These are phyloP conservation scores for Pseudocercospora pini-densiflorae DNA, from an alignment of 2,329 filamentous ascomycete genomes.

Conservation along the genomic window DNA sequence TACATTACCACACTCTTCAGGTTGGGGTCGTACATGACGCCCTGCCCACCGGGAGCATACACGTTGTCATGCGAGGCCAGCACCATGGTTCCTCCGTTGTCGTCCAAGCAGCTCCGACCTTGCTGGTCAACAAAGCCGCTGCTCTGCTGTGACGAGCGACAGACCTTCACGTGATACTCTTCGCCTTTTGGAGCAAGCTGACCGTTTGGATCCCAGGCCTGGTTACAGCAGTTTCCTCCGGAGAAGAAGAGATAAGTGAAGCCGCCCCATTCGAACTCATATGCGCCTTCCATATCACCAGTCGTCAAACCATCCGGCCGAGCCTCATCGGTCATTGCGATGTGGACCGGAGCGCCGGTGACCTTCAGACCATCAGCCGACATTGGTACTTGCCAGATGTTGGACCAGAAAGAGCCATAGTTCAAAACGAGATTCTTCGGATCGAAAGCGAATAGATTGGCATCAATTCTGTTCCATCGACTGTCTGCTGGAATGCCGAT, in stretches of 20 bases:
- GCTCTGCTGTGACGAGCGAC: slow-evolving; percentile 56
- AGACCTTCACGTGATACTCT: slow-evolving; percentile 69
- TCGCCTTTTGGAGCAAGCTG: slow-evolving; percentile 49
- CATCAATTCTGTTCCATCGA: slow-evolving; percentile 57
- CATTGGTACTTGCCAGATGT: slow-evolving; percentile 65
- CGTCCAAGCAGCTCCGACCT: slow-evolving; percentile 57
- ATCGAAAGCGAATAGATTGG: slow-evolving; percentile 36
- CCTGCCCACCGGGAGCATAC: slow-evolving; percentile 70
- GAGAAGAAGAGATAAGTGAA: slow-evolving; percentile 63
- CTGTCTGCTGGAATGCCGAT: slow-evolving; percentile 54
- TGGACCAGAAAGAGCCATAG: slow-evolving; percentile 72
- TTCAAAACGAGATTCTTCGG: slow-evolving; percentile 14
- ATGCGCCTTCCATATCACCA: slow-evolving; percentile 57
- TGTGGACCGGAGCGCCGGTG: slow-evolving; percentile 41
- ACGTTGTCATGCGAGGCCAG: slow-evolving; percentile 63
- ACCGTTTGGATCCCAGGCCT: slow-evolving; percentile 27
- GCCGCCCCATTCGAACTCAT: slow-evolving; percentile 58
- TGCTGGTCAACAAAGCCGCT: slow-evolving; percentile 61
- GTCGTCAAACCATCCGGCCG: slow-evolving; percentile 47
- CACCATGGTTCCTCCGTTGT: slow-evolving; percentile 64
- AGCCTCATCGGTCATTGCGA: slow-evolving; percentile 59
- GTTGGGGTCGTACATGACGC: slow-evolving; percentile 56
- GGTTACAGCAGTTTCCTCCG: slow-evolving; percentile 43
- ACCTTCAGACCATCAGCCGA: slow-evolving; percentile 30
- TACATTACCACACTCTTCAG: slow-evolving; percentile 60